phyloP scores from a whole-genome alignment of 2,329 filamentous ascomycete species.

The Knufia petricola region DNA sequence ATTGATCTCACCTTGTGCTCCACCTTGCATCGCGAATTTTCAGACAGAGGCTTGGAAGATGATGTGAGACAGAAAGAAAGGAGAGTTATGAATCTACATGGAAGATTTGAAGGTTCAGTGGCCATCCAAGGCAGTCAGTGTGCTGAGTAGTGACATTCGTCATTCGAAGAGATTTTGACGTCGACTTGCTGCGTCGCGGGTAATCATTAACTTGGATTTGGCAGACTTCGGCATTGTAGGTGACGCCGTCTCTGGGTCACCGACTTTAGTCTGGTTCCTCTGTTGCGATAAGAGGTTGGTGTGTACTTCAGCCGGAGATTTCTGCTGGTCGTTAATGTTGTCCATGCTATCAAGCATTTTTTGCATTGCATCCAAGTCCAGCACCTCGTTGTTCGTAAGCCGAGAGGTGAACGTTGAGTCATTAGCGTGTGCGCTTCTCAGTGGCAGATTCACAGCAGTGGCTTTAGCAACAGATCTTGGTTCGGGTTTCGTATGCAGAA shows the following conservation, averaged over 20 bases:
- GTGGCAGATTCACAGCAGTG: not conserved
- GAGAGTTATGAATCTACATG: not conserved
- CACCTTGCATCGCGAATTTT: constrained; percentile 44
- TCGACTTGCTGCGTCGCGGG: not conserved
- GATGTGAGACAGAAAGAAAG: not conserved
- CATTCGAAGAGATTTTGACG: not conserved
- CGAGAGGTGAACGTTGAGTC: constrained; percentile 32
- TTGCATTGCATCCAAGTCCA: constrained; percentile 41
- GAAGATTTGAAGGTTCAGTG: too few species aligned
- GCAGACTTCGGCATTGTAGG: constrained; percentile 13
- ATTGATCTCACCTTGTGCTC: constrained; percentile 44
- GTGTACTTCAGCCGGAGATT: constrained; percentile 13
- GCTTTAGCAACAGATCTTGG: not conserved
- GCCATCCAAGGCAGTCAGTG: too few species aligned
- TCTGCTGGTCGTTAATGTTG: constrained; percentile 10
- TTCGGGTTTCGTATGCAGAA: not conserved
- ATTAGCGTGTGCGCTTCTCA: constrained; percentile 22
- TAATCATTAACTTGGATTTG: constrained; percentile 9
- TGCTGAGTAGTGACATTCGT: constrained; percentile 9
- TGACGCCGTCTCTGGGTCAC: constrained; percentile 14
- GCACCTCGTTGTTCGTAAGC: constrained; percentile 26
- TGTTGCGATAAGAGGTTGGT: constrained; percentile 11
- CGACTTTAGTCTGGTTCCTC: not conserved
- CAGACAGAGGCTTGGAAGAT: constrained; percentile 28
- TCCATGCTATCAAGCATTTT: constrained; percentile 36